These are phyloP conservation scores for Zizania palustris DNA, from an alignment of 202 grass and related monocot genomes.

Conservation along the genomic window DNA sequence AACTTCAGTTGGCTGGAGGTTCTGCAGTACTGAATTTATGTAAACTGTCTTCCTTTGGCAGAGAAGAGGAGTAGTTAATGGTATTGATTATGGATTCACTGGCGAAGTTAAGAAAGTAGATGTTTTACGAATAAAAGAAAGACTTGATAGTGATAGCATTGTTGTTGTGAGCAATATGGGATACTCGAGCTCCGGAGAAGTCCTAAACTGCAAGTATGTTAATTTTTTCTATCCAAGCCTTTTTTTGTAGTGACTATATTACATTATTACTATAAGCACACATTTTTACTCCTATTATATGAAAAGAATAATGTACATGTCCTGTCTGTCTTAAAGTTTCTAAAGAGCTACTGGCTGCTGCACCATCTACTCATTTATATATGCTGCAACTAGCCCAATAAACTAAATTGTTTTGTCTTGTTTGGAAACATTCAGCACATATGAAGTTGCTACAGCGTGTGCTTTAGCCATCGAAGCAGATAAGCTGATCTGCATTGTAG, in stretches of 20 bases:
- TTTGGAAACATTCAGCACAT: constrained; percentile 68
- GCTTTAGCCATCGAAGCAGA: constrained; percentile 84
- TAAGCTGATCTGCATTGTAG: constrained; percentile 89
- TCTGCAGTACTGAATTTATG: constrained; percentile 33
- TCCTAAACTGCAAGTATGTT: constrained; percentile 97
- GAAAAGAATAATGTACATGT: constrained; percentile 12
- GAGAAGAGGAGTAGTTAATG: constrained; percentile 78
- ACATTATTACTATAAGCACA: no score
- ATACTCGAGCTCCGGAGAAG: constrained; percentile 76
- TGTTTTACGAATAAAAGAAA: constrained; percentile 83
- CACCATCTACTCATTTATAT: not conserved
- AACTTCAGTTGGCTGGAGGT: not conserved
- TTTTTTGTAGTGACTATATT: not conserved
- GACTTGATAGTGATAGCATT: constrained; percentile 81
- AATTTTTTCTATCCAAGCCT: constrained; percentile 7
- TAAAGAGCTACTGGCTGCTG: constrained; percentile 1
- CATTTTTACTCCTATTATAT: constrained; percentile 3
- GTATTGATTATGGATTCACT: constrained; percentile 79
- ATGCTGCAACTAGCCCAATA: constrained; percentile 30
- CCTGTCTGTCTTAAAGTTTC: constrained; percentile 13
- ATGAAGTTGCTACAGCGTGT: constrained; percentile 88
- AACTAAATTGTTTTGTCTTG: constrained; percentile 39
- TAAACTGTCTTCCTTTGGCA: constrained; percentile 46
- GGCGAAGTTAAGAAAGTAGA: constrained; percentile 98
- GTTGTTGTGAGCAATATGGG: constrained; percentile 92